A percentile compares a stretch with the other conserved stretches of the same genome.
Conservation (phyloP, 1,139 yeast genomes). For the Candida sojae region DNA sequence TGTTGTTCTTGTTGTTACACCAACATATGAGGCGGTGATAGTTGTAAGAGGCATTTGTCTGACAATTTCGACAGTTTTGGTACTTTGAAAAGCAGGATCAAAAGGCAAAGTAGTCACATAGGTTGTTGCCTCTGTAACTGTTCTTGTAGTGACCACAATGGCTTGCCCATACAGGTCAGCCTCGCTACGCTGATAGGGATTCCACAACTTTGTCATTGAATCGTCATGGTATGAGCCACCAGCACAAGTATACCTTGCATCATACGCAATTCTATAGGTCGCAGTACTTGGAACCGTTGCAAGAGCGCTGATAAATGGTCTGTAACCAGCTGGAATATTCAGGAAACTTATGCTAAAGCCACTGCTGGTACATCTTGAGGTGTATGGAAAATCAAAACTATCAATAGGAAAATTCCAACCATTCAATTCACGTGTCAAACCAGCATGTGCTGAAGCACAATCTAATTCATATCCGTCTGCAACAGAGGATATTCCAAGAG, state of each 20-base stretch:
- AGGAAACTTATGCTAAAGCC: conserved; percentile 13
- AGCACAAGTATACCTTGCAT: conserved; percentile 10
- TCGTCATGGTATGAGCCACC: not conserved
- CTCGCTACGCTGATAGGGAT: conserved; percentile 13
- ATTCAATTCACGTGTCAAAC: conserved; percentile 22
- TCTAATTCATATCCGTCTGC: conserved; percentile 14
- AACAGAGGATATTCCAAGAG: conserved; percentile 17
- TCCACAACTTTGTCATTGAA: conserved; percentile 8
- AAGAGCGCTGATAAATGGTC: not conserved
- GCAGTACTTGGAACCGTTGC: not conserved
- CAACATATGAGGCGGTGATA: conserved; percentile 6
- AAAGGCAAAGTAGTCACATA: conserved; percentile 22
- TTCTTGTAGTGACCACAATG: conserved; percentile 18
- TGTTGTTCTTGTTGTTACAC: conserved; percentile 4
- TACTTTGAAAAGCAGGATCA: conserved; percentile 12
- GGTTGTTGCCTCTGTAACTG: conserved; percentile 24
- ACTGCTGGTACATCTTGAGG: conserved; percentile 18
- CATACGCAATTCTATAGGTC: conserved; percentile 2
- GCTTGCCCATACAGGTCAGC: conserved; percentile 19
- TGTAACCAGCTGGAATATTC: conserved; percentile 5
- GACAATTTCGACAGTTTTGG: conserved; percentile 20
- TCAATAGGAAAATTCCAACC: not conserved
- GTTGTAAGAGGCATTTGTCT: conserved; percentile 17
- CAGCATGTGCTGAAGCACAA: conserved; percentile 21
- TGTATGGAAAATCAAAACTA: conserved; percentile 10